A percentile compares a stretch with the other conserved stretches of the same genome.
These are phyloP conservation scores for Rhodofomes roseus DNA, from an alignment of 1,284 basidiomycete species.

Conservation along the genomic window DNA sequence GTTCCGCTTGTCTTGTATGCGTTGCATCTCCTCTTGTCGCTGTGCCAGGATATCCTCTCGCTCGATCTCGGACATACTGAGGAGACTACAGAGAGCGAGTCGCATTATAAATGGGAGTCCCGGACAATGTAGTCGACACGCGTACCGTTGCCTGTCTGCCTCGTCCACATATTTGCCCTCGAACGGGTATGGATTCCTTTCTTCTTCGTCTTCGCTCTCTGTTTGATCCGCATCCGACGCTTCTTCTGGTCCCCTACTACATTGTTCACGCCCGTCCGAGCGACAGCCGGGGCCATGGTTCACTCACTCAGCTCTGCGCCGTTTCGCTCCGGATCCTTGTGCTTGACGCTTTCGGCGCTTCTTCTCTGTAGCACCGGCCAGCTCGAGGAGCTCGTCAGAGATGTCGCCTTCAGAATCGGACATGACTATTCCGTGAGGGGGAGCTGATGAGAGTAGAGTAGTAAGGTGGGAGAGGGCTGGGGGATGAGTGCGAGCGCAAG, in stretches of 20 bases:
- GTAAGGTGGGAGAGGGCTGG: neutral
- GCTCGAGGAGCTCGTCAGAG: constrained; percentile 64
- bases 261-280: neutral
- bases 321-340: constrained; percentile 36
- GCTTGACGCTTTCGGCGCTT: constrained; percentile 44
- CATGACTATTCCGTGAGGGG: constrained; percentile 35
- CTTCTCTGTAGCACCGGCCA: constrained; percentile 57
- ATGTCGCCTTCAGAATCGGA: constrained; percentile 69
- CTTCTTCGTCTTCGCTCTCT: constrained; percentile 55
- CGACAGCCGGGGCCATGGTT: neutral
- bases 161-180: constrained; percentile 90
- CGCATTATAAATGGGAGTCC: neutral
- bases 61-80: constrained; percentile 82
- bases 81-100: constrained; percentile 50
- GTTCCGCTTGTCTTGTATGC: too few species aligned
- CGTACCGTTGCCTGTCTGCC: constrained; percentile 76
- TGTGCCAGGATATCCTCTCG: constrained; percentile 82
- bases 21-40: constrained; percentile 50
- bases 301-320: constrained; percentile 48
- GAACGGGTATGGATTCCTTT: constrained; percentile 78
- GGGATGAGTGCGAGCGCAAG: neutral
- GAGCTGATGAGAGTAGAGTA: neutral
- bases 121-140: constrained; percentile 7
- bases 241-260: constrained; percentile 11
- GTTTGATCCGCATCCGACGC: constrained; percentile 50